phyloP scores from a whole-genome alignment of 2,329 filamentous ascomycete genomes.

The Trichoderma koningiopsis region DNA sequence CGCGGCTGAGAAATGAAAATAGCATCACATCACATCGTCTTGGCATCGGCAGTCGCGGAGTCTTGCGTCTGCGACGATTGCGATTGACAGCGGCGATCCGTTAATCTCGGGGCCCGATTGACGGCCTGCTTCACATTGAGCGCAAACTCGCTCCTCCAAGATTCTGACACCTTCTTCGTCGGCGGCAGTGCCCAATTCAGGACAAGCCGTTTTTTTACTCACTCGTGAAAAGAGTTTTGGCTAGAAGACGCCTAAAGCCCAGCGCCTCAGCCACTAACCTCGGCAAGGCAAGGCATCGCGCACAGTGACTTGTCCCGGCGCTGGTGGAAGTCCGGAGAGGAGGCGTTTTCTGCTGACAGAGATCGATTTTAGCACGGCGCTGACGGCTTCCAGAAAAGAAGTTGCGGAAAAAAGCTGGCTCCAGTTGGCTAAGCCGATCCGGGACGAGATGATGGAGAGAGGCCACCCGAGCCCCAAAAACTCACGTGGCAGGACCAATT shows the following conservation, averaged over 20 bases:
- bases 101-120: conserved; percentile 13
- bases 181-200: conserved; percentile 5
- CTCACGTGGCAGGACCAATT: too few species aligned
- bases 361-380: conserved; percentile 8
- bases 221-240: background rate
- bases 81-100: conserved; percentile 13
- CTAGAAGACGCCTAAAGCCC: background rate
- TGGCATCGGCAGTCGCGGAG: background rate
- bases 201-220: background rate
- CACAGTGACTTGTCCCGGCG: too few species aligned
- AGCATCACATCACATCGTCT: background rate
- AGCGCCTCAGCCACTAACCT: background rate
- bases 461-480: background rate
- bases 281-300: background rate
- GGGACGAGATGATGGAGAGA: background rate
- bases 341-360: background rate
- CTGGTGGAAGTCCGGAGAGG: background rate
- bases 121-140: background rate
- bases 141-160: background rate
- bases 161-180: background rate
- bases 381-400: background rate
- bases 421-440: background rate
- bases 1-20: background rate
- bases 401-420: background rate
- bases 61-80: background rate